Percentiles rank a stretch among this genome's conserved stretches.
These are phyloP conservation scores for Brassica rapa DNA, from an alignment of 345 rosid species.

Conservation along the genomic window DNA sequence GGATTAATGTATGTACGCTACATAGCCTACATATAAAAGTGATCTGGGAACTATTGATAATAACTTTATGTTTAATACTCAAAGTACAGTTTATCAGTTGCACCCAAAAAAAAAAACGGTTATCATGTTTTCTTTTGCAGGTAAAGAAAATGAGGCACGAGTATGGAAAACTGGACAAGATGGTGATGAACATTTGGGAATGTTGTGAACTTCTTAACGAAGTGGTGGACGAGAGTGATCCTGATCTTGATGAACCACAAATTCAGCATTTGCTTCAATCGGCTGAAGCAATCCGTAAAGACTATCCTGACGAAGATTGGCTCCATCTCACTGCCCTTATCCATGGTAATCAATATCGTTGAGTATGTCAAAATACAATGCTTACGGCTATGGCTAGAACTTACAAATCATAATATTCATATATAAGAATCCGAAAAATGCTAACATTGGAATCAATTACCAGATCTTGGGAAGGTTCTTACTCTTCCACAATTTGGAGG, in stretches of 20 bases:
- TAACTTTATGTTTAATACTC: background rate
- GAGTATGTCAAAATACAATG: background rate
- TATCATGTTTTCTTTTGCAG: constrained; percentile 13
- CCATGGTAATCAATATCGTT: constrained; percentile 47
- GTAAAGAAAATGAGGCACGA: constrained; percentile 55
- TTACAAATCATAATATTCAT: background rate
- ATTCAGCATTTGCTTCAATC: constrained; percentile 70
- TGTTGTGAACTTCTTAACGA: constrained; percentile 65
- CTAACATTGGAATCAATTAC: background rate
- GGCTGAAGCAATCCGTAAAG: constrained; percentile 68
- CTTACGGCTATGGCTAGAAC: background rate
- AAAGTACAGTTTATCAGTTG: no score
- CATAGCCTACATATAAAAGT: background rate
- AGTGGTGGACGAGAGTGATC: constrained; percentile 70
- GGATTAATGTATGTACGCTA: background rate
- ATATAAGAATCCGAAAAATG: background rate
- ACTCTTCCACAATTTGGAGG: constrained; percentile 59
- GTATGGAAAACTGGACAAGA: constrained; percentile 52
- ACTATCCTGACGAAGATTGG: constrained; percentile 68
- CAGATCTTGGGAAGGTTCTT: constrained; percentile 74
- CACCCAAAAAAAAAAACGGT: background rate
- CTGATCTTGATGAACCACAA: constrained; percentile 68
- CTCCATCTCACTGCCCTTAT: constrained; percentile 74
- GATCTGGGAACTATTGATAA: background rate
- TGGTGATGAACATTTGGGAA: constrained; percentile 67